Conservation (phyloP, 169 alveolate species). For the Plasmodium chabaudi region DNA sequence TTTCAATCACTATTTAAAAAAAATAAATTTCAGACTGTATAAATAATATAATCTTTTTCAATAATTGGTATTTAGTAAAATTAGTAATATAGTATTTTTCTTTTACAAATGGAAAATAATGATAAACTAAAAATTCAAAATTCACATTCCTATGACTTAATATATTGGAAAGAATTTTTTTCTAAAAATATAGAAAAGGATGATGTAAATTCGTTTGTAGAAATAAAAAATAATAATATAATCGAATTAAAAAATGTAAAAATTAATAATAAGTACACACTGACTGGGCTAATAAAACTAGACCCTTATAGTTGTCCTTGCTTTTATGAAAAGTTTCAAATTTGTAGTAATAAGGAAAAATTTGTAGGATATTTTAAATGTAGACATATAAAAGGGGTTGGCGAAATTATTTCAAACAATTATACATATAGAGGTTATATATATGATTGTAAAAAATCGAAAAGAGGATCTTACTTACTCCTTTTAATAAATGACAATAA, state of each 20-base stretch:
- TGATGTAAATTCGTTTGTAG: constrained; percentile 1
- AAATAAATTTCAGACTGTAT: not conserved
- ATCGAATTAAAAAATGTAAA: constrained; percentile 23
- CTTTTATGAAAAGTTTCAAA: constrained; percentile 3
- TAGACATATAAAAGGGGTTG: constrained; percentile 27
- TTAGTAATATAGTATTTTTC: not conserved
- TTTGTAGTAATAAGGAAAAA: not conserved
- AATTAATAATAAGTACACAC: constrained; percentile 1
- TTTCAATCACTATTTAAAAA: not conserved
- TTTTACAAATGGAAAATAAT: not conserved
- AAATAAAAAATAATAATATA: constrained; percentile 1
- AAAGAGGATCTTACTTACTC: constrained; percentile 1
- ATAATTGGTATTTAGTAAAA: not conserved
- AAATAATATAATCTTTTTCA: not conserved
- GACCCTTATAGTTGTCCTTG: constrained; percentile 21
- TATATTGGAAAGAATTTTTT: constrained; percentile 32
- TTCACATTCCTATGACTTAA: not conserved
- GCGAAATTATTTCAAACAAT: constrained; percentile 18
- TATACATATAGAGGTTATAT: constrained; percentile 28
- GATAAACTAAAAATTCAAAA: not conserved
- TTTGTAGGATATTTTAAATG: constrained; percentile 21
- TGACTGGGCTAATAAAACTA: constrained; percentile 11
- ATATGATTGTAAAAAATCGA: constrained; percentile 4
- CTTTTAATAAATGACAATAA: not conserved
- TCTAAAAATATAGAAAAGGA: not conserved